Evolutionary conservation across 208 protist genomes (phyloP).

Genomic region (Wallacemonas sp.): DNA sequence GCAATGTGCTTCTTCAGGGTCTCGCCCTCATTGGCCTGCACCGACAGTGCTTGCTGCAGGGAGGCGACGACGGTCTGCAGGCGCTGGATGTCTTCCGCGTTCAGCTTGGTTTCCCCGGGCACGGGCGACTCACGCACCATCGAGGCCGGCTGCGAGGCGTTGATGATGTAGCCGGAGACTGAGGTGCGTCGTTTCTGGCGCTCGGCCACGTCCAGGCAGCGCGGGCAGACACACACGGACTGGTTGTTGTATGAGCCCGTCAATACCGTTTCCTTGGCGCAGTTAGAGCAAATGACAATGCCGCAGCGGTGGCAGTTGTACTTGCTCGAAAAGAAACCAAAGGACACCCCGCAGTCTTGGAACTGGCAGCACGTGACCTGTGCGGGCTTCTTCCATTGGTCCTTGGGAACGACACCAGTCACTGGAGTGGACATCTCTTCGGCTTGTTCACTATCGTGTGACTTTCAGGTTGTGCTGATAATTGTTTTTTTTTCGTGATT

Average conservation of each 20-base stretch:
- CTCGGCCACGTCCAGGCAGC: slow-evolving; percentile 46
- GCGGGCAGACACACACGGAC: slow-evolving; percentile 49
- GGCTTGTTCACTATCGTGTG: too few relatives aligned
- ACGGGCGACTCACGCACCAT: slow-evolving; percentile 11
- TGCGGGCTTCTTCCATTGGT: slow-evolving; percentile 43
- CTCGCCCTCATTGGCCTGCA: slow-evolving; percentile 6
- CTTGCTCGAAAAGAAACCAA: slow-evolving; percentile 56
- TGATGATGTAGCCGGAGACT: slow-evolving; percentile 10
- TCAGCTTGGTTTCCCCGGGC: slow-evolving; percentile 9
- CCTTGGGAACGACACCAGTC: slow-evolving; percentile 49
- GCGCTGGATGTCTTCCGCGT: slow-evolving; percentile 11
- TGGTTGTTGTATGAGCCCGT: slow-evolving; percentile 48
- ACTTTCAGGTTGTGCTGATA: neutral
- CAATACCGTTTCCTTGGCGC: slow-evolving; percentile 29
- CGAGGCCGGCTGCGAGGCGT: slow-evolving; percentile 8
- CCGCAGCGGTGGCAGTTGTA: slow-evolving; percentile 72
- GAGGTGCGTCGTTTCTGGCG: slow-evolving; percentile 30
- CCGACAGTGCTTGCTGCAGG: slow-evolving; percentile 11
- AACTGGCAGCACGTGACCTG: slow-evolving; percentile 63
- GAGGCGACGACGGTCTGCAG: slow-evolving; percentile 2
- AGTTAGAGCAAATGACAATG: slow-evolving; percentile 66
- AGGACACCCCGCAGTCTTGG: slow-evolving; percentile 61
- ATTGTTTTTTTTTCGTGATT: too few relatives aligned
- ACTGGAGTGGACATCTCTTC: slow-evolving; percentile 24
- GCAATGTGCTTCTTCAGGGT: neutral